Evolutionary conservation across 495 filamentous ascomycete genomes (phyloP).

Genomic region (Penicillium longicatenatum): DNA sequence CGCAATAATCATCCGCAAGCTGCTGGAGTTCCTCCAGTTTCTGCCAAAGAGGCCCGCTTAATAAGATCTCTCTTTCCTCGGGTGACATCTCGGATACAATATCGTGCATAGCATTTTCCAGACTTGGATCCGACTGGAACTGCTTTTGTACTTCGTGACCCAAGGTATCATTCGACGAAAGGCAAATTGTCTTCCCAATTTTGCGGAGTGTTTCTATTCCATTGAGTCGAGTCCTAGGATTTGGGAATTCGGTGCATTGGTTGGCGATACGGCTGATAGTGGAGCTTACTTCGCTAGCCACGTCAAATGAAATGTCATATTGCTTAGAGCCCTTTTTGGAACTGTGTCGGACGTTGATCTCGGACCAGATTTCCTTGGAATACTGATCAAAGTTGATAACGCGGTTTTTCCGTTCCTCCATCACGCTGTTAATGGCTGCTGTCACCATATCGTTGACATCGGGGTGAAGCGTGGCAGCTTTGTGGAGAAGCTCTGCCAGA

Average conservation of each 20-base stretch:
- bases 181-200: constrained; percentile 23
- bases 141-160: constrained; percentile 19
- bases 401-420: background rate
- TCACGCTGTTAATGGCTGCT: background rate
- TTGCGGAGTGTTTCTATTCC: constrained; percentile 21
- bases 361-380: background rate
- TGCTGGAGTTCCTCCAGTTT: constrained; percentile 19
- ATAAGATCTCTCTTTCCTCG: constrained; percentile 10
- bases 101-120: constrained; percentile 21
- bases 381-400: constrained; percentile 5
- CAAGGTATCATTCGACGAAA: constrained; percentile 11
- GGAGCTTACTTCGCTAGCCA: background rate
- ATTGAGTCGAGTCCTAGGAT: constrained; percentile 18
- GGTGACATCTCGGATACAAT: constrained; percentile 15
- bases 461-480: background rate
- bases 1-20: constrained; percentile 3
- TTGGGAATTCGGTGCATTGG: constrained; percentile 13
- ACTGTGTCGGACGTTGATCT: constrained; percentile 2
- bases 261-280: constrained; percentile 3
- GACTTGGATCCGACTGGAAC: constrained; percentile 8
- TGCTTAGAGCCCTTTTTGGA: background rate
- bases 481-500: background rate
- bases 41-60: background rate
- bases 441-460: background rate
- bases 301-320: constrained; percentile 3